Evolutionary conservation across 129 eudicot species (phyloP).

Genomic region (Pulicaria dysenterica): DNA sequence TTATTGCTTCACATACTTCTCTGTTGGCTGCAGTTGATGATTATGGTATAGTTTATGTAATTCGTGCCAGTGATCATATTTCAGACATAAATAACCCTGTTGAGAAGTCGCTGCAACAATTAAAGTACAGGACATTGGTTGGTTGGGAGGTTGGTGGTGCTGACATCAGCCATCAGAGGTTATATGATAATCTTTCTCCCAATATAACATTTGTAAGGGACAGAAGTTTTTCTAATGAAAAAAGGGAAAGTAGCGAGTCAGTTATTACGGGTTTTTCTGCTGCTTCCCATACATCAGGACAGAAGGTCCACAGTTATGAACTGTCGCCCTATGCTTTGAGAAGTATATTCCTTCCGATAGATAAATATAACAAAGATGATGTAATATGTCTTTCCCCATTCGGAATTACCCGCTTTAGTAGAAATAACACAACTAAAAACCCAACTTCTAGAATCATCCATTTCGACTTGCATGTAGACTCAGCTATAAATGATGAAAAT

Average conservation of each 20-base stretch:
- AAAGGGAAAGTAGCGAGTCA: conserved; percentile 35
- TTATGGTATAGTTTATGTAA: conserved; percentile 66
- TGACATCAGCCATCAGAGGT: conserved; percentile 78
- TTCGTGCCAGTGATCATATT: conserved; percentile 49
- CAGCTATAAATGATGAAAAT: conserved; percentile 47
- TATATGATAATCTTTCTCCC: conserved; percentile 37
- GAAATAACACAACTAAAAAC: conserved; percentile 33
- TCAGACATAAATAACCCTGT: conserved; percentile 35
- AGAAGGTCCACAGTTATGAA: conserved; percentile 33
- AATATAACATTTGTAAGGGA: conserved; percentile 26
- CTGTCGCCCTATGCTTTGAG: conserved; percentile 38
- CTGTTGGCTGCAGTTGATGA: conserved; percentile 71
- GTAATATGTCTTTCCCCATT: conserved; percentile 67
- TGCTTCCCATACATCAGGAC: conserved; percentile 30
- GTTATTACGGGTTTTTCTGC: conserved; percentile 45
- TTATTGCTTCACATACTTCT: conserved; percentile 66
- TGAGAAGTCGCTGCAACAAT: conserved; percentile 45
- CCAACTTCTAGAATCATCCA: conserved; percentile 51
- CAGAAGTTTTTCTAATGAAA: conserved; percentile 27
- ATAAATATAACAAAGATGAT: conserved; percentile 48
- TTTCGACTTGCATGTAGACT: conserved; percentile 53
- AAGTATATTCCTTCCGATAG: conserved; percentile 68
- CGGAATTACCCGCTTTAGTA: conserved; percentile 73
- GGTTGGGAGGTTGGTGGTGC: conserved; percentile 82
- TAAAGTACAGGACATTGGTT: conserved; percentile 54